These are phyloP conservation scores for Xylaria sp. DNA, from an alignment of 2,329 filamentous ascomycete genomes.

Conservation along the genomic window DNA sequence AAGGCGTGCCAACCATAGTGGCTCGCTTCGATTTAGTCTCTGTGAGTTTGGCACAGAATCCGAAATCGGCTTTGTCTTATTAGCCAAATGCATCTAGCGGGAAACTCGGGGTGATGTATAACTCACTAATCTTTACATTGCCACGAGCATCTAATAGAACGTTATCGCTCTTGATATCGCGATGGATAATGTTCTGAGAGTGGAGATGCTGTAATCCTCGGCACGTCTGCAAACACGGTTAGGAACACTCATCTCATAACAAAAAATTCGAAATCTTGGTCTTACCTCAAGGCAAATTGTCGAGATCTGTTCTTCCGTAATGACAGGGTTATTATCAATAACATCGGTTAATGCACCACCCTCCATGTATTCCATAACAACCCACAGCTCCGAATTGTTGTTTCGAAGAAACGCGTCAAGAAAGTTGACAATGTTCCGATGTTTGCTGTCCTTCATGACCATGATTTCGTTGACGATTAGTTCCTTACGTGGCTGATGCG, in stretches of 20 bases:
- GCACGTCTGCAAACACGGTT: slow-evolving; percentile 76
- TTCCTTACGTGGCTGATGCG: slow-evolving; percentile 96
- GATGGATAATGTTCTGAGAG: slow-evolving; percentile 95
- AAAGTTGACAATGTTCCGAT: slow-evolving; percentile 99
- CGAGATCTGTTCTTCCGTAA: slow-evolving; percentile 96
- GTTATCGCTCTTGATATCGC: slow-evolving; percentile 99
- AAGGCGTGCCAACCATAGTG: slow-evolving; percentile 98
- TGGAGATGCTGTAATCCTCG: slow-evolving; percentile 94
- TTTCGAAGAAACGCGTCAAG: slow-evolving; percentile 96
- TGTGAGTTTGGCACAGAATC: slow-evolving; percentile 98
- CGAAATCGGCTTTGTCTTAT: slow-evolving; percentile 83
- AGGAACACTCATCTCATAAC: slow-evolving; percentile 10
- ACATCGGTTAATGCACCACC: slow-evolving; percentile 97
- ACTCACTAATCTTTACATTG: slow-evolving; percentile 96
- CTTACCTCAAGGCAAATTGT: slow-evolving; percentile 95
- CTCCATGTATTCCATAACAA: slow-evolving; percentile 99
- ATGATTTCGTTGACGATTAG: slow-evolving; percentile 99
- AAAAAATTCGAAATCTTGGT: slow-evolving; percentile 18
- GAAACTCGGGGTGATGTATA: not conserved
- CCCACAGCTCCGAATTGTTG: slow-evolving; percentile 95
- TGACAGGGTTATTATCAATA: slow-evolving; percentile 95
- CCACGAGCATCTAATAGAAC: slow-evolving; percentile 93
- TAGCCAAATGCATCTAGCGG: slow-evolving; percentile 49
- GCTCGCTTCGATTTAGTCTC: slow-evolving; percentile 97
- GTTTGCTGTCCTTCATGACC: slow-evolving; percentile 99